These are phyloP conservation scores for Hemileia vastatrix DNA, from an alignment of 1,284 basidiomycete genomes.

Conservation along the genomic window DNA sequence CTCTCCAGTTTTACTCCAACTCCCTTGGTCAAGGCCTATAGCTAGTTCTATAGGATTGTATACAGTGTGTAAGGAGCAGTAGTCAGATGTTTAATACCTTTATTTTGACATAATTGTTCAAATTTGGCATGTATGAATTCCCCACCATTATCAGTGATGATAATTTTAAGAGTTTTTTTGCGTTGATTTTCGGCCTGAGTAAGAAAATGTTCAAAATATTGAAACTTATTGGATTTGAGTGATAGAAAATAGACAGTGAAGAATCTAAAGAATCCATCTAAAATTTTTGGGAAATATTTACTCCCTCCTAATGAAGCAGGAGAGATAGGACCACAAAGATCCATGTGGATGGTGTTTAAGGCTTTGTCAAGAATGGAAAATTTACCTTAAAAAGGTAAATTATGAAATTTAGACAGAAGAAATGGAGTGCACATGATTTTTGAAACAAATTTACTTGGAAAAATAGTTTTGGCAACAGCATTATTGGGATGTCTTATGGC, in stretches of 20 bases:
- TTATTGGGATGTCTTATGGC: no score
- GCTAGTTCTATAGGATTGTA: no score
- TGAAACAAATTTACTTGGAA: no score
- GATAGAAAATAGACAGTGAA: not conserved
- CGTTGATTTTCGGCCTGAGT: slow-evolving; percentile 31
- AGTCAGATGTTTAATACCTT: not conserved
- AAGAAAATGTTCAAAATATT: slow-evolving; percentile 40
- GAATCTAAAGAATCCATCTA: no score
- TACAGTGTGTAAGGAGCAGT: not conserved
- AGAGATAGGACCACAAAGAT: no score
- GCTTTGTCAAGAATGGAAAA: not conserved
- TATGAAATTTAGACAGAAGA: not conserved
- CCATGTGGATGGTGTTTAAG: not conserved
- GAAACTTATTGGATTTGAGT: slow-evolving; percentile 10
- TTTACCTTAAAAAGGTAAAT: not conserved
- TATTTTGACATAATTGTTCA: not conserved
- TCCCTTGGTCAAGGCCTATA: no score
- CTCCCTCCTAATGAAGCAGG: not conserved
- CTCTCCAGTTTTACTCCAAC: no score
- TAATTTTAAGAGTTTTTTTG: slow-evolving; percentile 38
- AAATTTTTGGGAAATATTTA: slow-evolving; percentile 6
- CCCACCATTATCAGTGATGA: not conserved
- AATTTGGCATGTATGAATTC: not conserved
- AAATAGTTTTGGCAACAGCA: no score
- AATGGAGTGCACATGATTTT: not conserved